These are phyloP conservation scores for Zoysia matrella DNA, from an alignment of 202 grass and related monocot species.

Conservation along the genomic window DNA sequence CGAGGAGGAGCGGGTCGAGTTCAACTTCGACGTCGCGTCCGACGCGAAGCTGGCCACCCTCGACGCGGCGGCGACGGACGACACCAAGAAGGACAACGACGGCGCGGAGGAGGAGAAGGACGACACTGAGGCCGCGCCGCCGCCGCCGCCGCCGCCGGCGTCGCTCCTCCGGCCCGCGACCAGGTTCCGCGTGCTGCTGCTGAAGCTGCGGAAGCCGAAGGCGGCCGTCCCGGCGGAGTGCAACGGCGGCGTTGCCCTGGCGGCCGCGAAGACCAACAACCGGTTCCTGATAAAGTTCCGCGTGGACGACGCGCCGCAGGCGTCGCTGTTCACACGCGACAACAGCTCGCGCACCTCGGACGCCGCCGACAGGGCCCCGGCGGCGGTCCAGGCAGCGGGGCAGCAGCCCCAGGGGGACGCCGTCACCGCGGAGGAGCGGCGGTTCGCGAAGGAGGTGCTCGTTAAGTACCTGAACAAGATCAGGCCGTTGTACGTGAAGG, in stretches of 20 bases:
- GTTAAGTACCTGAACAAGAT: constrained; percentile 93
- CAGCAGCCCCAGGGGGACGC: background rate
- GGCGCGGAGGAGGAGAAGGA: background rate
- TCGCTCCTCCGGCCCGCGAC: constrained; percentile 73
- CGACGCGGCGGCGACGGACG: no score
- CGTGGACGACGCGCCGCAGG: constrained; percentile 66
- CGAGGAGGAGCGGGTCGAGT: constrained; percentile 65
- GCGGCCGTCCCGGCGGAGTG: background rate
- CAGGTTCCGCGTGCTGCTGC: constrained; percentile 75
- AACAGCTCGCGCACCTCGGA: constrained; percentile 61
- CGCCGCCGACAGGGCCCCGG: constrained; percentile 5
- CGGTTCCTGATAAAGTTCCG: constrained; percentile 76
- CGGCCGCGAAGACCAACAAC: constrained; percentile 54
- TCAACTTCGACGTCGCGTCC: constrained; percentile 58
- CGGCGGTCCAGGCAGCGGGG: background rate
- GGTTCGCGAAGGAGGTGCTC: constrained; percentile 82
- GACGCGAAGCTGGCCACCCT: background rate
- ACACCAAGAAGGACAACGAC: constrained; percentile 44
- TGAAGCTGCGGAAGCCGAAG: constrained; percentile 26
- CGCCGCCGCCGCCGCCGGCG: background rate
- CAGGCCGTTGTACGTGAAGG: constrained; percentile 38
- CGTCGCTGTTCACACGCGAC: constrained; percentile 87
- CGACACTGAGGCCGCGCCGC: background rate
- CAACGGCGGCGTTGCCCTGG: background rate
- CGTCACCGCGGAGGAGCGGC: constrained; percentile 65